phyloP scores from a whole-genome alignment of 805 yeast species.

The Sugiyamaella lignohabitans region DNA sequence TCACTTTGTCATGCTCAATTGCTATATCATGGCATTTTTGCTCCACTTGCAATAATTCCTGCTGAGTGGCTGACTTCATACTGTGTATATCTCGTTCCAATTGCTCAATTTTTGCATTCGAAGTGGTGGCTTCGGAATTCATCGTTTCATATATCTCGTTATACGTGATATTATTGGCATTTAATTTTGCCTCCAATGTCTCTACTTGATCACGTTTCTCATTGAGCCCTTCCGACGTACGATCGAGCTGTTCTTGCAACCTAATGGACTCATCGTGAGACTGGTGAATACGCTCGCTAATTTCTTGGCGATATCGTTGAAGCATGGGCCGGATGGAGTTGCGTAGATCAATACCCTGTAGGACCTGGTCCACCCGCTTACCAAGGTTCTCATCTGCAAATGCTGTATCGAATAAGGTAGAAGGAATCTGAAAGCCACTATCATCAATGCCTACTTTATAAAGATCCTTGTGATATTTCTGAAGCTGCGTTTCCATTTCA shows the following conservation, averaged over 20 bases:
- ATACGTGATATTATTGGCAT: constrained; percentile 45
- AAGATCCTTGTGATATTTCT: constrained; percentile 50
- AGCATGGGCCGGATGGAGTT: constrained; percentile 34
- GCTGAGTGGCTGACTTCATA: constrained; percentile 43
- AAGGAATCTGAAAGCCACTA: neutral
- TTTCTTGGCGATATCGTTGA: constrained; percentile 40
- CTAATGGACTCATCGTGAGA: constrained; percentile 52
- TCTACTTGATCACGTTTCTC: constrained; percentile 55
- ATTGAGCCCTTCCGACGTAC: constrained; percentile 46
- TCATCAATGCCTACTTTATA: constrained; percentile 40
- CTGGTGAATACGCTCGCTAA: constrained; percentile 41
- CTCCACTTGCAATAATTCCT: constrained; percentile 44
- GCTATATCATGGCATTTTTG: constrained; percentile 46
- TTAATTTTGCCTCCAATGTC: constrained; percentile 49
- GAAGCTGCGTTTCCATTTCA: constrained; percentile 45
- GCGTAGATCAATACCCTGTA: constrained; percentile 37
- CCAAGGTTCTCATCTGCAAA: constrained; percentile 42
- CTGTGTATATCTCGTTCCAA: constrained; percentile 52
- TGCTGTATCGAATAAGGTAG: constrained; percentile 30
- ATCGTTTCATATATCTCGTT: constrained; percentile 52
- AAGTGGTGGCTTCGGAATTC: constrained; percentile 46
- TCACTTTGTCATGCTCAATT: constrained; percentile 46
- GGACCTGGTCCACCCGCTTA: constrained; percentile 37
- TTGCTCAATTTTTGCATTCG: constrained; percentile 60
- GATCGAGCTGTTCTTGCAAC: constrained; percentile 54